These are phyloP conservation scores for Xerocomus spinulosus DNA, from an alignment of 768 basidiomycete genomes.

Conservation along the genomic window DNA sequence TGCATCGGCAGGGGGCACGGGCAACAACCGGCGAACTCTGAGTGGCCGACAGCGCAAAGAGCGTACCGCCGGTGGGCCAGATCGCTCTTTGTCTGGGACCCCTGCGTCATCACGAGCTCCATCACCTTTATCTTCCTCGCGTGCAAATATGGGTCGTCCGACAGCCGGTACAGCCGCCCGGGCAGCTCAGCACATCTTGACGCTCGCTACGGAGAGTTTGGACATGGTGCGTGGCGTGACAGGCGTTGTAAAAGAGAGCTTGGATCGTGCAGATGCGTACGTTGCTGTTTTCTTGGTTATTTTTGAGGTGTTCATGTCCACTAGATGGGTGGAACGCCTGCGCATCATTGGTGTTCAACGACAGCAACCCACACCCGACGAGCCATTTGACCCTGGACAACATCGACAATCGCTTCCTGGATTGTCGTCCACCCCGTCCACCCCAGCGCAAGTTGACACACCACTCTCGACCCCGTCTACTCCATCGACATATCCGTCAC, in stretches of 20 bases:
- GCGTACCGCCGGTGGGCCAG: conserved; percentile 35
- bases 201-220: conserved; percentile 84
- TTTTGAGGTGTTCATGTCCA: conserved; percentile 2
- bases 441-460: conserved; percentile 25
- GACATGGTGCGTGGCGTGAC: conserved; percentile 91
- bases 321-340: conserved; percentile 79
- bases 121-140: conserved; percentile 29
- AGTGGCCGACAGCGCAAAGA: conserved; percentile 31
- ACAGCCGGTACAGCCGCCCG: conserved; percentile 57
- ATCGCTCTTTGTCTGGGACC: conserved; percentile 29
- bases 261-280: conserved; percentile 83
- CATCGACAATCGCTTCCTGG: conserved; percentile 23
- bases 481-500: conserved; percentile 22
- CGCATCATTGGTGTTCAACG: conserved; percentile 75
- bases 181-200: conserved; percentile 76
- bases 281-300: conserved; percentile 25
- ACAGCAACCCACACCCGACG: conserved; percentile 28
- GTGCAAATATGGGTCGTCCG: conserved; percentile 21
- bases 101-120: conserved; percentile 34
- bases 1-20: conserved; percentile 23
- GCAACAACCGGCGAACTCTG: conserved; percentile 16
- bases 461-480: conserved; percentile 30
- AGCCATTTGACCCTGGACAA: conserved; percentile 10
- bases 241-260: conserved; percentile 79
- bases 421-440: conserved; percentile 29